These are phyloP conservation scores for Isoetes taiwanensis DNA, from an alignment of 75 land plant species.

Conservation along the genomic window DNA sequence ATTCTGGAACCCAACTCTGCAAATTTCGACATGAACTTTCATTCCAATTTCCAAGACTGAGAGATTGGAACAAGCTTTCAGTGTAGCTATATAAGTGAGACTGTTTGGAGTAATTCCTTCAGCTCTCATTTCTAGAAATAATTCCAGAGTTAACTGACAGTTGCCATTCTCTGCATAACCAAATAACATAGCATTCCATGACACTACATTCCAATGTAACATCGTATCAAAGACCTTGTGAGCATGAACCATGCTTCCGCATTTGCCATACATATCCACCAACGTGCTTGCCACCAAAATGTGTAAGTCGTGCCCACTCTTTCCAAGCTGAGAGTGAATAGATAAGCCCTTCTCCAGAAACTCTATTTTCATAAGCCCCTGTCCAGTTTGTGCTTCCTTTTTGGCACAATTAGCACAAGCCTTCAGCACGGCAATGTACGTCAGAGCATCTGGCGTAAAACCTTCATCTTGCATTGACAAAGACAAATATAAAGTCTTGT, in stretches of 20 bases:
- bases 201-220: background rate
- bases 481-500: background rate
- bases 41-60: background rate
- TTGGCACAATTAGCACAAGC: too few species aligned
- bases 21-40: too few species aligned
- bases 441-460: background rate
- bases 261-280: conserved; percentile 6
- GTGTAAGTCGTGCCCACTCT: background rate
- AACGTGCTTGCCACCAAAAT: background rate
- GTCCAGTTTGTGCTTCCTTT: too few species aligned
- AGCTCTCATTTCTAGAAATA: background rate
- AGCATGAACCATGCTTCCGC: background rate
- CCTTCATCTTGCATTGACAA: background rate
- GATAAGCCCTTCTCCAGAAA: background rate
- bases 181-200: background rate
- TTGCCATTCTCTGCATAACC: conserved; percentile 5
- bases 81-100: background rate
- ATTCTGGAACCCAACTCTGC: too few species aligned
- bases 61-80: background rate
- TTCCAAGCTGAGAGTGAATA: background rate
- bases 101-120: background rate
- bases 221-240: background rate
- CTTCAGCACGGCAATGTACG: background rate
- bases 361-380: too few species aligned
- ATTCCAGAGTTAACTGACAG: background rate